phyloP scores from a whole-genome alignment of 2,329 filamentous ascomycete species.

The Onygenales sp. region DNA sequence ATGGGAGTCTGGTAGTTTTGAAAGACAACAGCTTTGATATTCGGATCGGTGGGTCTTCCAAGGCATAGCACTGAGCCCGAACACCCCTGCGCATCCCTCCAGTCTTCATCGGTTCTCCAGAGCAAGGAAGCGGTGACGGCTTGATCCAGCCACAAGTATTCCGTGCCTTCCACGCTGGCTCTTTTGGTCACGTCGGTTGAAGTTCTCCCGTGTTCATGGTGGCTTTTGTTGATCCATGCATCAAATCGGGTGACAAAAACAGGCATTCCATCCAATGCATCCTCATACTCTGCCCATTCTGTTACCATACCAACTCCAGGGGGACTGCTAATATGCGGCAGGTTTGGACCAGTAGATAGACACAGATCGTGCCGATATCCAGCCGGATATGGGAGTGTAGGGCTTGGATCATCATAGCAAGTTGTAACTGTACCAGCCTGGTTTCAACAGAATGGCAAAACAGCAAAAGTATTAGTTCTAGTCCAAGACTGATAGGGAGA shows the following conservation, averaged over 20 bases:
- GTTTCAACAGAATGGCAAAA: too few relatives aligned
- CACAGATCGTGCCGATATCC: slow-evolving; percentile 7
- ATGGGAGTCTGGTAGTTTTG: not conserved
- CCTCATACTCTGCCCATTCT: slow-evolving; percentile 4
- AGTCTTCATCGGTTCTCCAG: not conserved
- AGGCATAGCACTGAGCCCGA: not conserved
- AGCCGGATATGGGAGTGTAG: slow-evolving; percentile 4
- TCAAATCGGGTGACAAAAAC: slow-evolving; percentile 4
- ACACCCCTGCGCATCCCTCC: not conserved
- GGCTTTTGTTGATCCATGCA: not conserved
- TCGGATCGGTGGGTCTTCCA: not conserved
- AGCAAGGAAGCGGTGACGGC: not conserved
- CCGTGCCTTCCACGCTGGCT: slow-evolving; percentile 5
- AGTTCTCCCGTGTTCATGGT: not conserved
- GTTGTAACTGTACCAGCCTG: not conserved
- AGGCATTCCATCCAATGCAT: slow-evolving; percentile 6
- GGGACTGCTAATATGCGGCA: not conserved
- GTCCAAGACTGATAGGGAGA: not conserved
- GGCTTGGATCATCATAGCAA: slow-evolving; percentile 4
- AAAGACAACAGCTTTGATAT: not conserved
- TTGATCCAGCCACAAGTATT: slow-evolving; percentile 5
- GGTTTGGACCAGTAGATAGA: slow-evolving; percentile 3
- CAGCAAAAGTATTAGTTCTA: too few relatives aligned
- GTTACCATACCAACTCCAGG: not conserved
- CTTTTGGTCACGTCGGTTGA: not conserved